Evolutionary conservation across 139 green algal species (phyloP), one percentile per base, ranked within the genome.

Genomic region (Chlamydomonas sp.): DNA sequence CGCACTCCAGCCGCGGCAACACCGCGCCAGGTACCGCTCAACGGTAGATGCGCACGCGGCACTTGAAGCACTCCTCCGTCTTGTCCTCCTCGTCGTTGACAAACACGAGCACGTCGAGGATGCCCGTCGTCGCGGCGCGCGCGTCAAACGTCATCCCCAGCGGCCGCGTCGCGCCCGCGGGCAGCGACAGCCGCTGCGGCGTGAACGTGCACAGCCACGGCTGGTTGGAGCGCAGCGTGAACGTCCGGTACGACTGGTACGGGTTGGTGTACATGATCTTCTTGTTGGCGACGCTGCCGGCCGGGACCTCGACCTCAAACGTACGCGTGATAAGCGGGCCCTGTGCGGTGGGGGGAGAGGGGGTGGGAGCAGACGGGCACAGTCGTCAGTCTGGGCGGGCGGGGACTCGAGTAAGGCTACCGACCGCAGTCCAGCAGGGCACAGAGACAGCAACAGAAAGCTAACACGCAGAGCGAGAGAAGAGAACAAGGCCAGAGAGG

Each of bases 181-280:
- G 79, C 68, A 88, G 50, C 65, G 84, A 73, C 58, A 86, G 67
- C 39, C 73, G 73, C 67, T 69, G 73, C 28, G 79, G 82, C 33
- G 76, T 81, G 77, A 88, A 82, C 61, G 80, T 62, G 39, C 85
- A 22, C 47, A 88, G 72, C 76, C 74, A 80, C 3, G 79, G 79
- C 61, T 84, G 77, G 61, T 79, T 85, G 69, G 67, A 80, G 22
- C 79, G 65, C 37, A 88, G 61, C 31, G 67, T 77, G 75, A 88
- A 85, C 33, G 64, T 71, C 31, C 75, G 70, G 72, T 69, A 81
- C n/a, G 67, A 68, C 58, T 79, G 73, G 71, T 88, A 88, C 31
- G 79, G 79, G 76, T 88, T 88, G 61, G 78, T 81, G 71, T 84
- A 80, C 62, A 39, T 80, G 71, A 88, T 84, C 79, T 85, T 85